phyloP scores from a whole-genome alignment of 2,329 filamentous ascomycete species.

The Coniella vitis region DNA sequence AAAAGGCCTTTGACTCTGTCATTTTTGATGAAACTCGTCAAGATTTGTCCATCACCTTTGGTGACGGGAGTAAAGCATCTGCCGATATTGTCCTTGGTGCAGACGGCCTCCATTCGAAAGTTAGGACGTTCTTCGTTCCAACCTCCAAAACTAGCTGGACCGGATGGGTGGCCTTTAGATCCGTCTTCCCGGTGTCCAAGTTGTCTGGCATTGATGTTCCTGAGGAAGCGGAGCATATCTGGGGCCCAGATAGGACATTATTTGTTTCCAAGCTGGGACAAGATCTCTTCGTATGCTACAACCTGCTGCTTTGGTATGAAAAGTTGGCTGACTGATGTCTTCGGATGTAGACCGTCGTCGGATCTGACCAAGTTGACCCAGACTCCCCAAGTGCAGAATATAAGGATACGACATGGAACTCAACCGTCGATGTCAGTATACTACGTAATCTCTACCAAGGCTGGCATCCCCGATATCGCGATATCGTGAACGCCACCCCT shows the following conservation, averaged over 20 bases:
- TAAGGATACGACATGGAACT: constrained; percentile 31
- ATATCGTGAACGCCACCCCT: constrained; percentile 34
- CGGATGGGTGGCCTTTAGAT: constrained; percentile 37
- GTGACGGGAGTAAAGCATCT: constrained; percentile 35
- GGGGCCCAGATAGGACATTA: constrained; percentile 34
- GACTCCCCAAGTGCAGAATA: constrained; percentile 25
- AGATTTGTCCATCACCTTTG: constrained; percentile 33
- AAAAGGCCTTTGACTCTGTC: constrained; percentile 34
- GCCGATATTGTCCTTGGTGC: constrained; percentile 45
- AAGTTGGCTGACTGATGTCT: neutral
- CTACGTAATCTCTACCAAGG: constrained; percentile 32
- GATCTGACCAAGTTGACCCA: constrained; percentile 31
- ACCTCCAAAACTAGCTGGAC: constrained; percentile 33
- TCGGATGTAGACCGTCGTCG: constrained; percentile 29
- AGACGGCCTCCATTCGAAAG: constrained; percentile 45
- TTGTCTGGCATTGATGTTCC: constrained; percentile 33
- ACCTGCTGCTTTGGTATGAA: neutral
- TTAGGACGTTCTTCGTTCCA: constrained; percentile 37
- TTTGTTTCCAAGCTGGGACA: constrained; percentile 36
- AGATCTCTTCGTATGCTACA: constrained; percentile 25
- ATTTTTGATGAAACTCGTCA: constrained; percentile 20
- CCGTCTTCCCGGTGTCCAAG: constrained; percentile 35
- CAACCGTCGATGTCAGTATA: constrained; percentile 28
- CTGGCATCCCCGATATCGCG: constrained; percentile 35
- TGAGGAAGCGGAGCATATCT: constrained; percentile 37